phyloP scores from a whole-genome alignment of 176 grass and related monocot species.

The Hyparrhenia diplandra region DNA sequence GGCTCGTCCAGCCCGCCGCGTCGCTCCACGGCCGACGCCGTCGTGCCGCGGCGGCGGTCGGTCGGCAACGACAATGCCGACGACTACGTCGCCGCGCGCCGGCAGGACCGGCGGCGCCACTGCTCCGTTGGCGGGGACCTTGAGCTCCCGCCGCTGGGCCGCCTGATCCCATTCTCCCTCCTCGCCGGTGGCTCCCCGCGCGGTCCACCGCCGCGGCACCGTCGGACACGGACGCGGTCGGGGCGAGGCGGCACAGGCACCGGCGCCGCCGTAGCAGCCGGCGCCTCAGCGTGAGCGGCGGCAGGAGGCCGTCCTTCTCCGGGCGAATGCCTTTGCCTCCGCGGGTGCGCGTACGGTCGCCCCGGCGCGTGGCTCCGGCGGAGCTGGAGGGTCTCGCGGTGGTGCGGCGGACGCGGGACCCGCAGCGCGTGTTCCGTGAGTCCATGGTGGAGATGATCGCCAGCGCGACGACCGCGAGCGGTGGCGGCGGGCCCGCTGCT shows the following conservation, averaged over 20 bases:
- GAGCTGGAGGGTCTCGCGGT: slow-evolving; percentile 58
- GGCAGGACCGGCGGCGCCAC: neutral
- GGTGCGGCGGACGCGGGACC: slow-evolving; percentile 70
- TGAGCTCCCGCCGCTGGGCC: slow-evolving; percentile 37
- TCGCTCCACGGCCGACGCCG: neutral
- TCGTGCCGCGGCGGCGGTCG: slow-evolving; percentile 31
- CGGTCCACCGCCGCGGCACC: neutral
- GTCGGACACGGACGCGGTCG: slow-evolving; percentile 11
- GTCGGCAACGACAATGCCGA: slow-evolving; percentile 36
- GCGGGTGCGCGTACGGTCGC: slow-evolving; percentile 34
- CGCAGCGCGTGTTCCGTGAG: slow-evolving; percentile 67
- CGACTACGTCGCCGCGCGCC: neutral
- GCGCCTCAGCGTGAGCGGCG: neutral
- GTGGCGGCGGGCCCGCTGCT: slow-evolving; percentile 51
- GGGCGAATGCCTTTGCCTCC: slow-evolving; percentile 10
- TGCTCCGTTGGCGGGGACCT: slow-evolving; percentile 47
- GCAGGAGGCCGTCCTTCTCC: slow-evolving; percentile 38
- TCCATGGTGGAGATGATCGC: slow-evolving; percentile 89
- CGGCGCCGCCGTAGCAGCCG: neutral
- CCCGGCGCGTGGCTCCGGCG: slow-evolving; percentile 10
- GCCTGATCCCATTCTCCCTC: slow-evolving; percentile 59
- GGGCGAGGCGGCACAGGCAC: neutral
- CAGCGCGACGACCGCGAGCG: no score
- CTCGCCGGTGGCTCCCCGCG: neutral
- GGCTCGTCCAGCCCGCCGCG: neutral